Conservation (phyloP, 208 protist species). For the Trichomonas tenax region DNA sequence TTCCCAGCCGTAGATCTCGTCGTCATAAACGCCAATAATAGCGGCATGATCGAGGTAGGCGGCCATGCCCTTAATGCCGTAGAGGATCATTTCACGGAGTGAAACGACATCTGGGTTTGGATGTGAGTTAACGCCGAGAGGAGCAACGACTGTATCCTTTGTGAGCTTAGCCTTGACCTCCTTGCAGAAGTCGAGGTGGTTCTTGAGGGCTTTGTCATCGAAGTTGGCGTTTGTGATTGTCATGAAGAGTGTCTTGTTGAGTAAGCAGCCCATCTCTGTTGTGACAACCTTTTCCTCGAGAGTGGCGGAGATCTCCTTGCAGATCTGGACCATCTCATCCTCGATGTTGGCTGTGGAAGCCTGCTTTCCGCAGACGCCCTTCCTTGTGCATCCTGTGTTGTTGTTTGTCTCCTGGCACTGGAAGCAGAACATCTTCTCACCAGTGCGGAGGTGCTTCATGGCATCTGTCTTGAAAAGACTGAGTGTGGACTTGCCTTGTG, state of each 20-base stretch:
- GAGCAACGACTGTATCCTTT: background rate
- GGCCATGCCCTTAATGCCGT: background rate
- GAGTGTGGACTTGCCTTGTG: no score
- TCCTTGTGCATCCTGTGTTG: background rate
- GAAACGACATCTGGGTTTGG: background rate
- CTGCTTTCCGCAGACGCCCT: background rate
- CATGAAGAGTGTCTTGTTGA: background rate
- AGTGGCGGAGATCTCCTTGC: background rate
- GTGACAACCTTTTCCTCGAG: background rate
- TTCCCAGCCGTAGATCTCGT: background rate
- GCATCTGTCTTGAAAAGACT: background rate
- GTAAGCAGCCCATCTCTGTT: background rate
- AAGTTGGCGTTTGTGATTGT: background rate
- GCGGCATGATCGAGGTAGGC: background rate
- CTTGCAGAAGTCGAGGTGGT: background rate
- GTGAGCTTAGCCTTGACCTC: background rate
- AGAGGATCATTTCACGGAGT: background rate
- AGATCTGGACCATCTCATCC: background rate
- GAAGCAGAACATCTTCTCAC: background rate
- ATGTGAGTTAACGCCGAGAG: background rate
- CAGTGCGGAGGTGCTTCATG: background rate
- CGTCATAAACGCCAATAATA: background rate
- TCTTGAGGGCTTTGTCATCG: background rate
- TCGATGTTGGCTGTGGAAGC: background rate
- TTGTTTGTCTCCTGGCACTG: background rate